These are phyloP conservation scores for Coleophoma cylindrospora DNA, from an alignment of 2,329 filamentous ascomycete genomes.

Conservation along the genomic window DNA sequence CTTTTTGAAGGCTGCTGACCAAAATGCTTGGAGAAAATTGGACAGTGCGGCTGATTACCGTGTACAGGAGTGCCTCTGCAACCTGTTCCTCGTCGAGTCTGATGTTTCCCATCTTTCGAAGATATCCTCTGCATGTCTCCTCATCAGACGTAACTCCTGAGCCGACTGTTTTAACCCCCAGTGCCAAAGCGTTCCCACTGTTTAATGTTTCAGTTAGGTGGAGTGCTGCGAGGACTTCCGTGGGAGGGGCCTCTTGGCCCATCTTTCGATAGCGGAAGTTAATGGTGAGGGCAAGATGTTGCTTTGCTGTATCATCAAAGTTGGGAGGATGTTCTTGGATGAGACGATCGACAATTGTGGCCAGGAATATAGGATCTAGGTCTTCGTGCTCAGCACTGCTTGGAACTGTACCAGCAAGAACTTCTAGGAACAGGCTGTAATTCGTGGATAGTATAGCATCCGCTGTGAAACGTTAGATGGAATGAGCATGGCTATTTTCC, in stretches of 20 bases:
- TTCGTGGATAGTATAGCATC: slow-evolving; percentile 86
- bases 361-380: slow-evolving; percentile 65
- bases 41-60: slow-evolving; percentile 52
- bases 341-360: slow-evolving; percentile 77
- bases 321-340: slow-evolving; percentile 82
- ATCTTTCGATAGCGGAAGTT: slow-evolving; percentile 64
- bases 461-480: slow-evolving; percentile 43
- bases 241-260: slow-evolving; percentile 54
- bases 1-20: slow-evolving; percentile 57
- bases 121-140: slow-evolving; percentile 54
- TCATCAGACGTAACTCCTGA: slow-evolving; percentile 70
- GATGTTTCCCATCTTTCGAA: slow-evolving; percentile 49
- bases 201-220: slow-evolving; percentile 63
- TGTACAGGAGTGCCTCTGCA: slow-evolving; percentile 69
- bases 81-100: slow-evolving; percentile 78
- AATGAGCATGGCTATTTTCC: too few relatives aligned
- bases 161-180: slow-evolving; percentile 70
- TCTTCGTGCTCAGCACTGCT: slow-evolving; percentile 54
- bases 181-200: slow-evolving; percentile 53
- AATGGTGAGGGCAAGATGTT: slow-evolving; percentile 60
- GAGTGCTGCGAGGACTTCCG: slow-evolving; percentile 64
- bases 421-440: slow-evolving; percentile 71
- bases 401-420: slow-evolving; percentile 58
- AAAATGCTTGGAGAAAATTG: slow-evolving; percentile 47
- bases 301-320: slow-evolving; percentile 71